These are phyloP conservation scores for Gastrolobium bilobum DNA, from an alignment of 306 rosid genomes.

Conservation along the genomic window DNA sequence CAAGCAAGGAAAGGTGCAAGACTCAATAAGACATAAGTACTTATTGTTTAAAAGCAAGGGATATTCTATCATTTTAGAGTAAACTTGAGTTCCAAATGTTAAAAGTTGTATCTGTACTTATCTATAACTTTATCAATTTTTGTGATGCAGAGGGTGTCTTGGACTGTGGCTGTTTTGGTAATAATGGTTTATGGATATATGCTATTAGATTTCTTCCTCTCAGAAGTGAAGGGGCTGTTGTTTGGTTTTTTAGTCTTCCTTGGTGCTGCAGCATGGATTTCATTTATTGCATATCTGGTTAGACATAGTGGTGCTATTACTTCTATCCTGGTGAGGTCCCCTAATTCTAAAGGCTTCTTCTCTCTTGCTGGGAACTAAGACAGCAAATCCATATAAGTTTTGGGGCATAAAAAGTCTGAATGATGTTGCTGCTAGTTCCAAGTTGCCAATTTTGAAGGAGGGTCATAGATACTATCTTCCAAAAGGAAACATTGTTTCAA, in stretches of 20 bases:
- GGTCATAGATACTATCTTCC: conserved; percentile 4
- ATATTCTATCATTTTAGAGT: neutral
- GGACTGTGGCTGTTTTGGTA: conserved; percentile 59
- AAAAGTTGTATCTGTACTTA: neutral
- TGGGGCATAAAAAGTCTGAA: neutral
- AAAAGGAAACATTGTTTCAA: conserved; percentile 26
- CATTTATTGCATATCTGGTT: conserved; percentile 54
- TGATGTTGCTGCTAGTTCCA: conserved; percentile 12
- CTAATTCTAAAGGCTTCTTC: conserved; percentile 51
- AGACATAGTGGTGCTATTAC: conserved; percentile 59
- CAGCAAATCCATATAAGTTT: neutral
- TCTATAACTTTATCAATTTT: conserved; percentile 19
- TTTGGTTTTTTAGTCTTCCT: conserved; percentile 54
- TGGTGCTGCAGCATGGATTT: conserved; percentile 55
- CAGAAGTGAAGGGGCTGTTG: conserved; percentile 56
- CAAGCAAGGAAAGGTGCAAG: neutral
- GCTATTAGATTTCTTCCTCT: conserved; percentile 58
- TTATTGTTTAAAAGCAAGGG: too few species aligned
- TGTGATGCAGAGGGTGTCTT: conserved; percentile 56
- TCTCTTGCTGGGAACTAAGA: conserved; percentile 42
- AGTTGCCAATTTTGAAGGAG: conserved; percentile 16
- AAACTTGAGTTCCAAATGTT: neutral
- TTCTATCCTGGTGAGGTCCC: conserved; percentile 48
- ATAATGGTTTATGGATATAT: conserved; percentile 59
- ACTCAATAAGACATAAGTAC: neutral